These are phyloP conservation scores for Sarocladium oryzae DNA, from an alignment of 2,329 filamentous ascomycete genomes.

Conservation along the genomic window DNA sequence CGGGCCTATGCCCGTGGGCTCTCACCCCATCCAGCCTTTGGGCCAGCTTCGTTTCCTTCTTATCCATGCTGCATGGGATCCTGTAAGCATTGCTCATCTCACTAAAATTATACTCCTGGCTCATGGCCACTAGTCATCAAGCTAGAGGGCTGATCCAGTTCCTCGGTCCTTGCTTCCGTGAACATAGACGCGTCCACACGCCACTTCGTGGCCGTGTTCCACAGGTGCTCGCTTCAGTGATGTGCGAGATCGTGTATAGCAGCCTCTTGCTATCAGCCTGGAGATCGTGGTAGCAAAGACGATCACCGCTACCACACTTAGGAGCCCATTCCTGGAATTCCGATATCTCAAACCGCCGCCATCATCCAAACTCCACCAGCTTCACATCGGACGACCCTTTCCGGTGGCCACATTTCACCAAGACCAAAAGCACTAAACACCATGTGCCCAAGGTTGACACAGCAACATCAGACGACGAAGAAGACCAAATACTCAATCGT, in stretches of 20 bases:
- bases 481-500: background rate
- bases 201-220: background rate
- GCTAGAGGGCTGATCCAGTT: background rate
- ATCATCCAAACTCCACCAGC: background rate
- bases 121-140: background rate
- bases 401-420: no score
- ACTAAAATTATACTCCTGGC: background rate
- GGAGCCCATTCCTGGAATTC: background rate
- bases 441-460: background rate
- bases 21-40: background rate
- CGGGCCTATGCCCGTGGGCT: background rate
- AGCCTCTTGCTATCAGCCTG: background rate
- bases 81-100: background rate
- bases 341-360: background rate
- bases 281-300: background rate
- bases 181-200: no score
- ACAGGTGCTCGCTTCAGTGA: background rate
- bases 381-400: background rate
- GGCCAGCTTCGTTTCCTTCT: no score
- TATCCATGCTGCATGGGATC: background rate
- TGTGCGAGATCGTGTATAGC: background rate
- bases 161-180: background rate
- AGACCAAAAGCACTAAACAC: background rate
- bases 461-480: background rate
- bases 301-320: slow-evolving; percentile 1